Percentiles rank a stretch among this genome's conserved stretches.
Conservation (phyloP, 148 eudicot genomes). For the Spergularia marina region DNA sequence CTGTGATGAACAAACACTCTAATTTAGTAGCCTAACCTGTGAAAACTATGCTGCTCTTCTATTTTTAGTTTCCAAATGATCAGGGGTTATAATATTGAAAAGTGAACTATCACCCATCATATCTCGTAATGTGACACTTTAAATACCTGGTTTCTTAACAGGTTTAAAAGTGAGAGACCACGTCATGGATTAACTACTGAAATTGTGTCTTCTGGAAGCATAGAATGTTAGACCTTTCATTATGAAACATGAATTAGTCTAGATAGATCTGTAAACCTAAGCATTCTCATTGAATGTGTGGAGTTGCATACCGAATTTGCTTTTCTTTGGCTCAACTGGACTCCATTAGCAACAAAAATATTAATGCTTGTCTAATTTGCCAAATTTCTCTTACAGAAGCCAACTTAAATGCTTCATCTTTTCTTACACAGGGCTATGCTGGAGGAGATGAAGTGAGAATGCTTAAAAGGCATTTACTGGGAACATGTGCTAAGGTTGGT, state of each 20-base stretch:
- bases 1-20: neutral
- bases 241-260: neutral
- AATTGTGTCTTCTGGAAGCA: neutral
- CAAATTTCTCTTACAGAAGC: neutral
- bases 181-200: too few species aligned
- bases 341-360: neutral
- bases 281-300: neutral
- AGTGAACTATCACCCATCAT: neutral
- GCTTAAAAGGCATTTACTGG: conserved; percentile 76
- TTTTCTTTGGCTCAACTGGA: neutral
- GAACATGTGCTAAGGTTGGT: conserved; percentile 74
- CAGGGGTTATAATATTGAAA: neutral
- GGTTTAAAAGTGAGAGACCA: neutral
- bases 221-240: neutral
- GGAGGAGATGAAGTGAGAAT: conserved; percentile 94
- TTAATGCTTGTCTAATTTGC: neutral
- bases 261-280: neutral
- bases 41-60: neutral
- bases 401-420: neutral
- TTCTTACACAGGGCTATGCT: conserved; percentile 67
- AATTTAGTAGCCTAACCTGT: neutral
- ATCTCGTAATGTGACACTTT: neutral
- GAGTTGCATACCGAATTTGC: neutral
- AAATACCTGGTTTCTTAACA: neutral
- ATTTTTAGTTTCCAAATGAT: neutral